A percentile compares a stretch with the other conserved stretches of the same genome.
phyloP scores from a whole-genome alignment of 2,329 filamentous ascomycete genomes.

The Arachnomyces sp. region DNA sequence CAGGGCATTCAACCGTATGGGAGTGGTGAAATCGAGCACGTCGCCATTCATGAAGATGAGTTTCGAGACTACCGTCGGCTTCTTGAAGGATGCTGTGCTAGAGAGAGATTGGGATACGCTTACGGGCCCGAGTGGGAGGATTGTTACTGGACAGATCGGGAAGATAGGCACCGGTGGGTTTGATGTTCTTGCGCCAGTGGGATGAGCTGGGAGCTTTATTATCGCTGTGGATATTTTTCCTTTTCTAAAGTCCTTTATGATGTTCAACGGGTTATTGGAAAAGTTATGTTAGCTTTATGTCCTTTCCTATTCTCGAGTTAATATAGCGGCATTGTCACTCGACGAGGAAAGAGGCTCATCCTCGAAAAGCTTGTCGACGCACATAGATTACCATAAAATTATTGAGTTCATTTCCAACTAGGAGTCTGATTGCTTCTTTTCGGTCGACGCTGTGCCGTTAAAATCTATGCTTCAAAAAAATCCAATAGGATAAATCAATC shows the following conservation, averaged over 20 bases:
- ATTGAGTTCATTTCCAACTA: no score
- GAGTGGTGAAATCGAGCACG: slow-evolving; percentile 68
- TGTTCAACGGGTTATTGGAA: background rate
- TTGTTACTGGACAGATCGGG: slow-evolving; percentile 78
- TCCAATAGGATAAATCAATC: slow-evolving; percentile 14
- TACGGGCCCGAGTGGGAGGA: slow-evolving; percentile 72
- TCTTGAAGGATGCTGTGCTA: slow-evolving; percentile 84
- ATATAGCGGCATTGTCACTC: background rate
- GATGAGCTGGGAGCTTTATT: slow-evolving; percentile 22
- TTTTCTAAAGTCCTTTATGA: slow-evolving; percentile 9
- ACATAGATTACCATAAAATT: no score
- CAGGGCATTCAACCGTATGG: slow-evolving; percentile 86
- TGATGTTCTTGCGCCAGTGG: slow-evolving; percentile 62
- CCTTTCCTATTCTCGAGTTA: background rate
- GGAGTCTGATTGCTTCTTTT: no score
- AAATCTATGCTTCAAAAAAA: no score
- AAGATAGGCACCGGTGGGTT: slow-evolving; percentile 86
- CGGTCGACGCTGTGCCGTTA: no score
- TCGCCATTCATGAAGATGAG: slow-evolving; percentile 98
- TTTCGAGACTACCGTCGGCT: slow-evolving; percentile 93
- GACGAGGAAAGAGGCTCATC: no score
- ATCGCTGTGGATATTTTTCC: slow-evolving; percentile 6
- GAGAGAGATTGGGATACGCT: slow-evolving; percentile 88
- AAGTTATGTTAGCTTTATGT: background rate
- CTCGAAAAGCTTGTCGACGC: no score